Conservation (phyloP, 345 rosid genomes). For the Aethionema arabicum region DNA sequence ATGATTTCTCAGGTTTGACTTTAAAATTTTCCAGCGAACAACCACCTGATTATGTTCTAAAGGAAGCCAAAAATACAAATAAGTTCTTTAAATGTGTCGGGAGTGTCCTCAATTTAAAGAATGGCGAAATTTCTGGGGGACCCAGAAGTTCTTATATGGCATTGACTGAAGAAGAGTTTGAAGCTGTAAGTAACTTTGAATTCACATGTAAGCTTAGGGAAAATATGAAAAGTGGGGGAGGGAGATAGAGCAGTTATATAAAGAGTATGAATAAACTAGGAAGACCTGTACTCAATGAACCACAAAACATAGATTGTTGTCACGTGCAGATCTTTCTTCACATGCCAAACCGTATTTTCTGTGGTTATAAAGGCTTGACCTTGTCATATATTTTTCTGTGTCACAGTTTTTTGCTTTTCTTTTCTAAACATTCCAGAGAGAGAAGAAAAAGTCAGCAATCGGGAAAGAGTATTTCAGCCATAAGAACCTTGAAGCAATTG, state of each 20-base stretch:
- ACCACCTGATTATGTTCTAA: conserved; percentile 93
- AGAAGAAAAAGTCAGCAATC: conserved; percentile 70
- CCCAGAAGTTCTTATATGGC: conserved; percentile 69
- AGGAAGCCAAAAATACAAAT: conserved; percentile 84
- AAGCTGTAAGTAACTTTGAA: conserved; percentile 66
- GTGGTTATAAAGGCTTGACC: conserved; percentile 13
- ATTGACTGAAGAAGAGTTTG: conserved; percentile 82
- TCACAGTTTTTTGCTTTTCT: conserved; percentile 13
- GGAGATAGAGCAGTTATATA: neutral
- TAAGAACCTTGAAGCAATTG: conserved; percentile 82
- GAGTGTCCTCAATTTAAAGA: conserved; percentile 66
- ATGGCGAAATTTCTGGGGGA: conserved; percentile 39
- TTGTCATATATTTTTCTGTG: conserved; percentile 4
- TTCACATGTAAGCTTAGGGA: conserved; percentile 8
- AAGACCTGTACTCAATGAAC: conserved; percentile 71
- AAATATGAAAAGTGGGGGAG: neutral
- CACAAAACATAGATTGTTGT: conserved; percentile 11
- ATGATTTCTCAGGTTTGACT: conserved; percentile 27
- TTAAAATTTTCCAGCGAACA: conserved; percentile 61
- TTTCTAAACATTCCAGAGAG: conserved; percentile 59
- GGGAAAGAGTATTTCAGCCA: conserved; percentile 96
- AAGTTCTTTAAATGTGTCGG: conserved; percentile 96
- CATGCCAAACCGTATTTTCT: neutral
- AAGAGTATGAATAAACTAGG: conserved; percentile 31
- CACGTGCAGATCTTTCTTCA: no score